Conservation (phyloP, 768 basidiomycete genomes). For the Lactifluus rugatus region DNA sequence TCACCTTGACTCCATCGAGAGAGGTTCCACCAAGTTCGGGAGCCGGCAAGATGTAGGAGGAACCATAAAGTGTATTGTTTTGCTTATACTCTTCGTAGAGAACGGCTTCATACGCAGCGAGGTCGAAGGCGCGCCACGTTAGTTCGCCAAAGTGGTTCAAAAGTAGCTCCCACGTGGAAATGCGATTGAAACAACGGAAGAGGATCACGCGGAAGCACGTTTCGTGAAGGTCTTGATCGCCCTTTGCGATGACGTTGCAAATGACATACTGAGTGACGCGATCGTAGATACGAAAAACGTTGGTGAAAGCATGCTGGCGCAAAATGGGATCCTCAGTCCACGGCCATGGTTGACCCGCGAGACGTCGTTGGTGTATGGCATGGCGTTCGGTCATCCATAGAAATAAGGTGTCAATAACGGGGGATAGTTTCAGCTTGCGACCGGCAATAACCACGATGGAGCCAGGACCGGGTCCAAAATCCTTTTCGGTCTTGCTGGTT, state of each 20-base stretch:
- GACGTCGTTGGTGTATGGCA: slow-evolving; percentile 23
- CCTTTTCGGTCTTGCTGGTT: slow-evolving; percentile 1
- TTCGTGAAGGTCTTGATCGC: slow-evolving; percentile 49
- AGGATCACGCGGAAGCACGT: slow-evolving; percentile 61
- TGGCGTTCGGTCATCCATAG: slow-evolving; percentile 27
- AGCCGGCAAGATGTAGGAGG: slow-evolving; percentile 63
- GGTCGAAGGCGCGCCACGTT: slow-evolving; percentile 51
- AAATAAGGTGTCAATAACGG: slow-evolving; percentile 26
- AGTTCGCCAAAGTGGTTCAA: slow-evolving; percentile 42
- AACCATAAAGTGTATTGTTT: slow-evolving; percentile 49
- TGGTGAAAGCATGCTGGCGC: slow-evolving; percentile 51
- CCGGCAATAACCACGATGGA: slow-evolving; percentile 22
- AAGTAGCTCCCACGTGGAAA: slow-evolving; percentile 63
- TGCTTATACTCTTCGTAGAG: slow-evolving; percentile 33
- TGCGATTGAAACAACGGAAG: slow-evolving; percentile 63
- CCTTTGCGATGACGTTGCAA: slow-evolving; percentile 57
- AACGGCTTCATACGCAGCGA: slow-evolving; percentile 42
- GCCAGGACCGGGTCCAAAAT: slow-evolving; percentile 11
- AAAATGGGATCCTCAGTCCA: slow-evolving; percentile 65
- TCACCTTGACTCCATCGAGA: slow-evolving; percentile 19
- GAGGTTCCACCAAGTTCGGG: slow-evolving; percentile 39
- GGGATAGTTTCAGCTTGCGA: slow-evolving; percentile 20
- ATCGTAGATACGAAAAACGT: slow-evolving; percentile 67
- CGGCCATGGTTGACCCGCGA: slow-evolving; percentile 24
- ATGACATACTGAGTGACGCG: slow-evolving; percentile 61